Conservation (phyloP, 345 rosid species). For the Populus deltoides region DNA sequence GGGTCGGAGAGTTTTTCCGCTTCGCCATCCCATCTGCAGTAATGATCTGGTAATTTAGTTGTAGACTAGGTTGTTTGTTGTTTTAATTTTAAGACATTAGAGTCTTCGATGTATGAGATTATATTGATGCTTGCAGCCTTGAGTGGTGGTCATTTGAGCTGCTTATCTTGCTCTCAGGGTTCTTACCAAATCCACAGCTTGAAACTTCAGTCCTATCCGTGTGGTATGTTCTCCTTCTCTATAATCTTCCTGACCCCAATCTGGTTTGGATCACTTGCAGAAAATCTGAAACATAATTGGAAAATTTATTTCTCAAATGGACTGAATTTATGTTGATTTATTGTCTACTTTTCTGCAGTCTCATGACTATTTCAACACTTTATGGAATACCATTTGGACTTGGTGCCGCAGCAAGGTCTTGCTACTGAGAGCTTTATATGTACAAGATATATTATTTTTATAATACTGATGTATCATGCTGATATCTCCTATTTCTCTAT, state of each 20-base stretch:
- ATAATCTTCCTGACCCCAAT: neutral
- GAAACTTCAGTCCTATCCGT: slow-evolving; percentile 86
- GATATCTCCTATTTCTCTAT: neutral
- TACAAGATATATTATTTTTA: neutral
- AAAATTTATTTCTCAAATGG: neutral
- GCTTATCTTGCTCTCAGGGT: slow-evolving; percentile 75
- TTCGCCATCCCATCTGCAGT: slow-evolving; percentile 67
- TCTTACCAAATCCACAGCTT: slow-evolving; percentile 76
- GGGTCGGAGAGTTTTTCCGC: slow-evolving; percentile 54
- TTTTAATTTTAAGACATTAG: neutral
- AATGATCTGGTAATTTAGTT: slow-evolving; percentile 56
- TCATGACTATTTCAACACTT: slow-evolving; percentile 20
- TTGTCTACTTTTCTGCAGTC: slow-evolving; percentile 12
- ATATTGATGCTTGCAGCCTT: slow-evolving; percentile 45
- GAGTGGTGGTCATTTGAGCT: slow-evolving; percentile 98
- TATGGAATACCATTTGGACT: slow-evolving; percentile 24
- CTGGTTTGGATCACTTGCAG: neutral
- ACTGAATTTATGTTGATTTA: neutral
- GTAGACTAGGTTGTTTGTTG: neutral
- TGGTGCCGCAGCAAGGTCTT: slow-evolving; percentile 27
- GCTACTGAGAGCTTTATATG: neutral
- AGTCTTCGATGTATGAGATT: neutral
- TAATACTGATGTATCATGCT: neutral
- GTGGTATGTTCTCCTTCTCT: slow-evolving; percentile 47
- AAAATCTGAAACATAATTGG: neutral